Percentiles rank a stretch among this genome's conserved stretches.
Evolutionary conservation across 257 asterid genomes (phyloP).

Genomic region (Lavandula angustifolia): DNA sequence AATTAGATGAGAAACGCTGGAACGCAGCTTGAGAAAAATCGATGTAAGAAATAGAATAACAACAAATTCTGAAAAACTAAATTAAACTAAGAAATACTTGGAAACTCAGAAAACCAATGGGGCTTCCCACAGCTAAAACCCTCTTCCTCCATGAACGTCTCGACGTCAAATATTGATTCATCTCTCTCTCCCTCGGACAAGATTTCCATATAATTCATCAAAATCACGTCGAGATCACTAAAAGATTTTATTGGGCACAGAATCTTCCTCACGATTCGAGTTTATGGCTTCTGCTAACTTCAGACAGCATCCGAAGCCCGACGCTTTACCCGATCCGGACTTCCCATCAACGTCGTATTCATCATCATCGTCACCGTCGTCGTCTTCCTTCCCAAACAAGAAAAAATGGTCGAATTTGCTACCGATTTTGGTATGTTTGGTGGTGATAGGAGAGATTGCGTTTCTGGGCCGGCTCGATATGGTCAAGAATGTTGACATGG

Average conservation of each 20-base stretch:
- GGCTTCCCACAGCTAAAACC: constrained; percentile 13
- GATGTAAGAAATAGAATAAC: not conserved
- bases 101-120: not conserved
- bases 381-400: constrained; percentile 38
- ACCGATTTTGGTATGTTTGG: constrained; percentile 65
- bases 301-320: constrained; percentile 41
- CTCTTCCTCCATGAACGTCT: constrained; percentile 14
- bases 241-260: not conserved
- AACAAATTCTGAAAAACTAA: not conserved
- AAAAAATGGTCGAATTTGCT: constrained; percentile 65
- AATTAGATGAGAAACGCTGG: too few relatives aligned
- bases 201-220: not conserved
- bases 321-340: constrained; percentile 35
- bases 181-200: constrained; percentile 22
- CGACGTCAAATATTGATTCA: constrained; percentile 25
- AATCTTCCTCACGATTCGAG: not conserved
- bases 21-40: not conserved
- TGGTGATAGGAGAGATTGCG: constrained; percentile 81
- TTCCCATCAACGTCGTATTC: constrained; percentile 46
- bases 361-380: constrained; percentile 13
- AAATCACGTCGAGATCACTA: not conserved
- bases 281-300: constrained; percentile 45
- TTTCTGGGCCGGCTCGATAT: constrained; percentile 76
- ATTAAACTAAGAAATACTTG: not conserved
- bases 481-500: constrained; percentile 74